Evolutionary conservation across 75 land plant species (phyloP).

Genomic region (Selaginella moellendorffii): DNA sequence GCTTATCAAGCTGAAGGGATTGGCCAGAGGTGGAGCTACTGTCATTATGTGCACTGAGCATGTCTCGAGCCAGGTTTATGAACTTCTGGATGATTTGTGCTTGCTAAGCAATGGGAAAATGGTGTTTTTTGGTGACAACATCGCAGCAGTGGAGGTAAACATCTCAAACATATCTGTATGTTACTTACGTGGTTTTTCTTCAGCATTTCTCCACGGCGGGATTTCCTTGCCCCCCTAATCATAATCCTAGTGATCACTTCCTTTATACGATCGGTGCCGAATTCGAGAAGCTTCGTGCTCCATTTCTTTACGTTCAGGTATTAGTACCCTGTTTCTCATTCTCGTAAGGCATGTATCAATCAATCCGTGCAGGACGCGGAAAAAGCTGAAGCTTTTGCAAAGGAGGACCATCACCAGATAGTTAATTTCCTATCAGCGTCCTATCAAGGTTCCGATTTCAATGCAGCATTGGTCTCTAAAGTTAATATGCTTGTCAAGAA

Average conservation of each 20-base stretch:
- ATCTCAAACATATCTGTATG: background rate
- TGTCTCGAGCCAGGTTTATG: background rate
- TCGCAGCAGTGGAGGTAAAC: constrained; percentile 5
- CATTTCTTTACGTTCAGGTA: background rate
- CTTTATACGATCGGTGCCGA: constrained; percentile 7
- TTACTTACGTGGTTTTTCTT: background rate
- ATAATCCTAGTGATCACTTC: constrained; percentile 7
- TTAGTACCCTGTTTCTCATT: background rate
- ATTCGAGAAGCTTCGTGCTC: background rate
- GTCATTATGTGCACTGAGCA: constrained; percentile 5
- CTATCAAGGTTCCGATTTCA: constrained; percentile 2
- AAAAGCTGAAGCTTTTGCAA: background rate
- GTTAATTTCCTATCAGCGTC: background rate
- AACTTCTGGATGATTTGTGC: constrained; percentile 9
- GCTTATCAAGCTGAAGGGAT: constrained; percentile 6
- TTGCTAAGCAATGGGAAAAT: constrained; percentile 5
- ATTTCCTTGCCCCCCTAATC: constrained; percentile 1
- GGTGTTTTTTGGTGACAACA: constrained; percentile 8
- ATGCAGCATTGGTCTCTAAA: background rate
- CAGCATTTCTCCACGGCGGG: constrained; percentile 9
- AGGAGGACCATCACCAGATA: background rate
- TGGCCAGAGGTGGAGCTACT: constrained; percentile 10
- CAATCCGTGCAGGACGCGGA: background rate
- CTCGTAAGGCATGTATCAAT: background rate
- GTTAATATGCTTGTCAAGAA: background rate